Percentiles rank a stretch among this genome's conserved stretches.
phyloP scores from a whole-genome alignment of 2,329 filamentous ascomycete genomes.

The Exophiala sideris region DNA sequence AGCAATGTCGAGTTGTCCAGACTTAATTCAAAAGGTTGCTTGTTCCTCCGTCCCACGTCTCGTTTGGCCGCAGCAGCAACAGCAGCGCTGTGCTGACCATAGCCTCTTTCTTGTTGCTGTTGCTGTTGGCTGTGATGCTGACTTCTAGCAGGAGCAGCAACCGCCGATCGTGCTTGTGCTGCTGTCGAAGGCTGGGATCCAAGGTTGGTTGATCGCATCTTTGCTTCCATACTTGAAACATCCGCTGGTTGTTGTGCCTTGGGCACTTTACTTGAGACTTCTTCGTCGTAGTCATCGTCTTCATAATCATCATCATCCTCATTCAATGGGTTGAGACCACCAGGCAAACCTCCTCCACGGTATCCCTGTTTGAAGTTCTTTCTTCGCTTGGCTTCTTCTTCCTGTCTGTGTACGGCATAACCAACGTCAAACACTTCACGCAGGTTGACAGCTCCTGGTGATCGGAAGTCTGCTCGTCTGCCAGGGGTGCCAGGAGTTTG shows the following conservation, averaged over 20 bases:
- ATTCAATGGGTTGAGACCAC: constrained; percentile 64
- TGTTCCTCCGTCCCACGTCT: constrained; percentile 70
- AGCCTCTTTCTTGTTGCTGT: constrained; percentile 62
- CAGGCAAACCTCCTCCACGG: constrained; percentile 51
- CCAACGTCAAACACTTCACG: constrained; percentile 97
- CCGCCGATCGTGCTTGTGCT: constrained; percentile 58
- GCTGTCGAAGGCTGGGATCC: constrained; percentile 56
- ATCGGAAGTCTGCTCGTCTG: constrained; percentile 85
- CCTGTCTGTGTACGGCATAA: constrained; percentile 95
- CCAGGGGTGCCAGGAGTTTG: constrained; percentile 52
- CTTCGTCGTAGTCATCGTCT: constrained; percentile 56
- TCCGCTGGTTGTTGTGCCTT: constrained; percentile 58
- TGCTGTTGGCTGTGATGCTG: constrained; percentile 30
- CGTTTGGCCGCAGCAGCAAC: constrained; percentile 81
- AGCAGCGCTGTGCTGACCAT: constrained; percentile 81
- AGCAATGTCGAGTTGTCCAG: constrained; percentile 87
- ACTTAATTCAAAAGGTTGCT: constrained; percentile 86
- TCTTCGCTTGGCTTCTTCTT: constrained; percentile 88
- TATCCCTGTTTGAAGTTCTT: constrained; percentile 76
- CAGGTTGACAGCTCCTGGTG: constrained; percentile 88
- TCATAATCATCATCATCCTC: constrained; percentile 63
- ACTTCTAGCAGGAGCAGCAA: constrained; percentile 33
- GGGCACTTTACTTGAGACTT: constrained; percentile 60
- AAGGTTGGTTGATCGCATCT: constrained; percentile 79
- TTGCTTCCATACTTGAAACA: constrained; percentile 76